Evolutionary conservation across 2,329 filamentous ascomycete genomes (phyloP), one percentile per base, ranked within the genome.

Genomic region (Arthrobotrys megalospora): DNA sequence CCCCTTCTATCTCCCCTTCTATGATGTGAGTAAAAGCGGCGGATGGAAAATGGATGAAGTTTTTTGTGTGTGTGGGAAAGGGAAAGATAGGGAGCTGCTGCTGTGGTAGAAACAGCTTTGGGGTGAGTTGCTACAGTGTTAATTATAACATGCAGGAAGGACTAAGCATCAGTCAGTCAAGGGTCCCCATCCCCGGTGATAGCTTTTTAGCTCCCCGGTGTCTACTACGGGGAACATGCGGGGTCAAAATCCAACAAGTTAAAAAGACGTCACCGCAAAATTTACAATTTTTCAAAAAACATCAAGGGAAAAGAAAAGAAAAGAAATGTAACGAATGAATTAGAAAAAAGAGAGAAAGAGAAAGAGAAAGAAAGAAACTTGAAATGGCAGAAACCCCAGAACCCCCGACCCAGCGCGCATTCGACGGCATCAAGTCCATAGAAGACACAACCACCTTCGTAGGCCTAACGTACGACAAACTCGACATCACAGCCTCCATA

Each of bases 381-480:
- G 10, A 10, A 24, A 48, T 36, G 21, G 12, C 47, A 38, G 6
- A 19, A 4, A 6, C 55, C n/a, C 6, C 43, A 41, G 41, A 66
- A 10, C n/a, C 24, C 24, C 24, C 55, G 4, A 12, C 58, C 67
- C 24, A 28, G 24, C 28, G 52, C 16, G 14, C 73, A 2, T 78
- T 78, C 58, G 45, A 63, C n/a, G 75, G 75, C n/a, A 58, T 71
- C 21, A 71, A 81, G 11, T 79, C 67, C 19, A 11, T 87, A 19
- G 83, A 84, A 28, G 86, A 88, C 53, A 86, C 86, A 10, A 84
- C 83, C 55, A 90, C 91, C 83, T 89, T 90, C 83, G 91, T 94
- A 47, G 89, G 89, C 63, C 87, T 96, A 7, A 94, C 92, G 2
- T 85, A 90, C 78, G 85, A 88, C 41, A 83, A 86, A 48, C 88